These are phyloP conservation scores for Mimosa pudica DNA, from an alignment of 306 rosid species.

Conservation along the genomic window DNA sequence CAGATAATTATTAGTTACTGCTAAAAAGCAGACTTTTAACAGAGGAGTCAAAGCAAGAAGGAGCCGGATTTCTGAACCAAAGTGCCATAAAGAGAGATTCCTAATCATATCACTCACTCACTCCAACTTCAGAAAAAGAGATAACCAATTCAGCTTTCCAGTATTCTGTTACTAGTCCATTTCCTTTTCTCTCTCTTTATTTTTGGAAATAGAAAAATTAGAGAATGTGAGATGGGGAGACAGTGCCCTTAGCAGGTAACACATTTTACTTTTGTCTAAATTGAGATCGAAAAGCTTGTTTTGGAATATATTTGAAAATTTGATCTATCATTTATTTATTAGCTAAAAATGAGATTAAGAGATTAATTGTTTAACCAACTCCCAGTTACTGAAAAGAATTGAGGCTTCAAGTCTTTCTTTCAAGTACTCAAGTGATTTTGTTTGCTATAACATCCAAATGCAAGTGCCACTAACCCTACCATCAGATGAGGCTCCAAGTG, in stretches of 20 bases:
- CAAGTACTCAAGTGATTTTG: neutral
- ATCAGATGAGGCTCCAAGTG: slow-evolving; percentile 2
- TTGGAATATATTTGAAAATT: neutral
- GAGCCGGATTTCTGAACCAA: slow-evolving; percentile 14
- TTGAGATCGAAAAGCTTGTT: neutral
- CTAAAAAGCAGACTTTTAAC: neutral
- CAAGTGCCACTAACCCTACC: neutral
- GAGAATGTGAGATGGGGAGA: neutral
- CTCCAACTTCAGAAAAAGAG: neutral
- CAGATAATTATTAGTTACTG: slow-evolving; percentile 25
- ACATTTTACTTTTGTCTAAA: neutral
- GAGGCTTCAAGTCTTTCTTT: neutral
- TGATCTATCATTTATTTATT: too few species aligned
- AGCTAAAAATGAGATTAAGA: neutral
- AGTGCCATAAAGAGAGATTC: neutral
- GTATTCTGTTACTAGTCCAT: neutral
- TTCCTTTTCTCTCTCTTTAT: neutral
- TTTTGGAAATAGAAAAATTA: neutral
- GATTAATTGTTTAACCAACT: neutral
- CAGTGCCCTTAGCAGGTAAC: neutral
- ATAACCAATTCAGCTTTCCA: slow-evolving; percentile 6
- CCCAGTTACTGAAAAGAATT: neutral
- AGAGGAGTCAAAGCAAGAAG: slow-evolving; percentile 4
- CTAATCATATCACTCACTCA: slow-evolving; percentile 23
- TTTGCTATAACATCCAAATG: neutral